A percentile compares a stretch with the other conserved stretches of the same genome.
Evolutionary conservation across 306 rosid species (phyloP).

Genomic region (Delonix regia): DNA sequence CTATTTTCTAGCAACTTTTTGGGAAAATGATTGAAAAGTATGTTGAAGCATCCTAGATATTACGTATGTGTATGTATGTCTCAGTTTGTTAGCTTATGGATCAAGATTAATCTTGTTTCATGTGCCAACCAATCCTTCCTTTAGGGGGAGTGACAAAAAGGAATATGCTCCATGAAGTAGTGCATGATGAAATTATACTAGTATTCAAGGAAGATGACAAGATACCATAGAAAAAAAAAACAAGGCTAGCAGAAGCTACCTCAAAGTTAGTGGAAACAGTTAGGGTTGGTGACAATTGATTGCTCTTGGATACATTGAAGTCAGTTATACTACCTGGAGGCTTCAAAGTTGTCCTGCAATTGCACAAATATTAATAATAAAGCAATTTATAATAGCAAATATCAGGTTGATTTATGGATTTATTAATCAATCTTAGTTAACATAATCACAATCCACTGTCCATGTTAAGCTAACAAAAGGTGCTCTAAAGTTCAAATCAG

Average conservation of each 20-base stretch:
- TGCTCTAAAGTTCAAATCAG: neutral
- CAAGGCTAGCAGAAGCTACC: conserved; percentile 49
- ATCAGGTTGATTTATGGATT: no score
- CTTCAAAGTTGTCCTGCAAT: conserved; percentile 73
- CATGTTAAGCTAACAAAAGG: neutral
- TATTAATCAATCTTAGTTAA: neutral
- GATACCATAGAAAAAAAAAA: conserved; percentile 32
- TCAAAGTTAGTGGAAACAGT: conserved; percentile 96
- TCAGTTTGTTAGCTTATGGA: no score
- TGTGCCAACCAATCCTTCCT: no score
- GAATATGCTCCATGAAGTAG: neutral
- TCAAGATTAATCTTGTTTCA: no score
- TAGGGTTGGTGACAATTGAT: conserved; percentile 67
- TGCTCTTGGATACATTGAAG: conserved; percentile 61
- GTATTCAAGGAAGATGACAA: neutral
- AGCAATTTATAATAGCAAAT: conserved; percentile 32
- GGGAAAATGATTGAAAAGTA: no score
- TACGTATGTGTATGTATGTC: no score
- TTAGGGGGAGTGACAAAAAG: neutral
- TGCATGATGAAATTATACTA: neutral
- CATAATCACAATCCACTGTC: neutral
- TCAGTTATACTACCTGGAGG: conserved; percentile 63
- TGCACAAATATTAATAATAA: conserved; percentile 29
- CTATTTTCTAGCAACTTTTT: no score
- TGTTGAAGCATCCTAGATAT: no score